Evolutionary conservation across 2,329 filamentous ascomycete genomes (phyloP).

Genomic region (Clonostachys sp.): DNA sequence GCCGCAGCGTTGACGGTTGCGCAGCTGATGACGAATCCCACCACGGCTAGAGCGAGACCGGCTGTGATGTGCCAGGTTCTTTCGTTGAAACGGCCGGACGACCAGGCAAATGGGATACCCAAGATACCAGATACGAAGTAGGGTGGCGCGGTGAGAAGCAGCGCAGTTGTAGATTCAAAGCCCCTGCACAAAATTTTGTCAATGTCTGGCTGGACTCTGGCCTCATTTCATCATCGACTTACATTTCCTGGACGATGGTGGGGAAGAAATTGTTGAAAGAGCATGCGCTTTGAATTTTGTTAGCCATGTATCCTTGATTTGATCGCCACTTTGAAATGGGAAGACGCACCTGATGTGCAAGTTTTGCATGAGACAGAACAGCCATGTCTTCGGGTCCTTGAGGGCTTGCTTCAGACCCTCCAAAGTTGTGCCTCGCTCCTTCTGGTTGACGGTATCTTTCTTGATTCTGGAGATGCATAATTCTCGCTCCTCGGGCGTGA

Average conservation of each 20-base stretch:
- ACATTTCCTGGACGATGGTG: conserved; percentile 13
- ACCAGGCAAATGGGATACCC: conserved; percentile 8
- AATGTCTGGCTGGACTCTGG: conserved; percentile 15
- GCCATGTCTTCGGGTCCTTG: conserved; percentile 39
- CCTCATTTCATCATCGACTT: conserved; percentile 24
- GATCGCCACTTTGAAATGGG: conserved; percentile 25
- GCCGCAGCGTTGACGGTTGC: conserved; percentile 5
- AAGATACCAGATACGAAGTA: conserved; percentile 13
- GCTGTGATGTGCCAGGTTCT: conserved; percentile 9
- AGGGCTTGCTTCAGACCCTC: conserved; percentile 36
- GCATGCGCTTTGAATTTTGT: conserved; percentile 2
- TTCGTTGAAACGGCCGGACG: conserved; percentile 10
- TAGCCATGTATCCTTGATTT: conserved; percentile 25
- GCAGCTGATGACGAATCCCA: conserved; percentile 12
- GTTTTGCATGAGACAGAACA: conserved; percentile 46
- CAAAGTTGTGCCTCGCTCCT: conserved; percentile 30
- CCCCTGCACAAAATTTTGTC: conserved; percentile 10
- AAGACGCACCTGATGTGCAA: conserved; percentile 34
- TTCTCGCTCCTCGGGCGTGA: conserved; percentile 37
- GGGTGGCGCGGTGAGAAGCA: conserved; percentile 17
- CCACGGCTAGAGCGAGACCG: conserved; percentile 8
- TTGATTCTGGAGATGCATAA: conserved; percentile 34
- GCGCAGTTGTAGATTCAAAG: conserved; percentile 8
- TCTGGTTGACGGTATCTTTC: conserved; percentile 38
- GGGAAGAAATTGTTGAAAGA: conserved; percentile 12